Base-by-base conservation (phyloP, 805 yeast genomes). In the Ogataea wickerhamii region DNA sequence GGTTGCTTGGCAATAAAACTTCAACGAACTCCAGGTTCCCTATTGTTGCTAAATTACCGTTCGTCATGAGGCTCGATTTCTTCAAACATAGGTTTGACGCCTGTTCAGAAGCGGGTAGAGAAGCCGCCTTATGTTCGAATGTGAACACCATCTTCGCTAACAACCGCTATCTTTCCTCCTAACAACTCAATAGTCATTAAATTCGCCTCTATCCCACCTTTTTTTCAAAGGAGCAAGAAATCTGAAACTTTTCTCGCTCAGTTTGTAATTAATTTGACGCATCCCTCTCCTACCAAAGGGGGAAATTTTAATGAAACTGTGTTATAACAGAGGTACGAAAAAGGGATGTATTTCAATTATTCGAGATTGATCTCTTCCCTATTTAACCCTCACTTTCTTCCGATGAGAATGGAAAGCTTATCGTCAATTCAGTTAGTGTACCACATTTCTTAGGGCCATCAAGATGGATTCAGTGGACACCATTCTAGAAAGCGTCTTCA, bases 21-120 rank as follows among this genome's bases (percentile, higher is more conserved):
- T 37, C 37, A 2, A 31, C 43, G 22, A 42, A 42, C 26, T 42
- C 46, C 19, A 38, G 16, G 29, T 8, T 12, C 29, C 29, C 14
- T 12, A 26, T 13, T 26, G 29, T 8, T 22, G 25, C 8, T 22
- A n/a, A n/a, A 22, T 22, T 22, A 12, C 25, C 11, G 25, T 22
- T 22, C 12, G 25, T 22, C 8, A 22, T 12, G 25, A 22, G 11
- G 12, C 25, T 12, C 12, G 25, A 22, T 22, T 8, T 22, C 12
- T 14, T 8, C n/a, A 7, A 26, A 26, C 11, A 12, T 11, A 8
- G 7, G 17, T 26, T 7, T 14, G 8, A 7, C 17, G 29, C 29
- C 8, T 13, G n/a, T 11, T 26, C n/a, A 14, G 29, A 12, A 14
- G 8, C n/a, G 16, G 7, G 7, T 12, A 14, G n/a, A 14, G 7